phyloP scores from a whole-genome alignment of 805 yeast species.

The Metschnikowia peoriensis region DNA sequence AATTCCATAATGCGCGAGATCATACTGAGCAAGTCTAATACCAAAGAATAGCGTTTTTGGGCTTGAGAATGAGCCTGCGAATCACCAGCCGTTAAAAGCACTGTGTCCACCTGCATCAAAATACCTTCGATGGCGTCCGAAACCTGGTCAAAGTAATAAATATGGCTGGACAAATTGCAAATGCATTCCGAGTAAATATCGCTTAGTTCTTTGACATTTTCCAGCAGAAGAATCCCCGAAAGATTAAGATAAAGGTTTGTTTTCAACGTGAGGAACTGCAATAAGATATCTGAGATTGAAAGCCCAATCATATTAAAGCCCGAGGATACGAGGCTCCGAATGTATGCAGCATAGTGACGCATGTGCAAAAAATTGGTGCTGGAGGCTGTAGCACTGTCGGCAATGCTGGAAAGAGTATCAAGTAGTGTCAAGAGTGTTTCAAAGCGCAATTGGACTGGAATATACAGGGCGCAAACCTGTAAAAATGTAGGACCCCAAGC shows the following conservation, averaged over 20 bases:
- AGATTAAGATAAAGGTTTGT: conserved; percentile 29
- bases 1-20: conserved; percentile 30
- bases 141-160: conserved; percentile 83
- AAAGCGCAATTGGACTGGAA: conserved; percentile 78
- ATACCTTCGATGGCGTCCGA: conserved; percentile 77
- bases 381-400: conserved; percentile 19
- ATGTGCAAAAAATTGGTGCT: conserved; percentile 24
- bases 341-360: conserved; percentile 42
- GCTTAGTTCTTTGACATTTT: conserved; percentile 32
- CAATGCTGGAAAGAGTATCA: conserved; percentile 25
- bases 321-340: conserved; percentile 65
- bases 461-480: conserved; percentile 67
- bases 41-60: conserved; percentile 19
- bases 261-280: conserved; percentile 55
- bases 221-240: conserved; percentile 18
- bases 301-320: conserved; percentile 84
- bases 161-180: conserved; percentile 69
- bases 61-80: conserved; percentile 2
- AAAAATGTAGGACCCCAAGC: conserved; percentile 59
- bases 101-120: conserved; percentile 42
- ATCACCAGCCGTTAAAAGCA: conserved; percentile 15
- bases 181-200: conserved; percentile 55
- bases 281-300: conserved; percentile 76
- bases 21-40: conserved; percentile 30
- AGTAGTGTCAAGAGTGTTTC: conserved; percentile 50